Percentiles rank a stretch among this genome's conserved stretches.
These are phyloP conservation scores for Aspergillus sclerotiicarbonarius DNA, from an alignment of 495 filamentous ascomycete genomes.

Conservation along the genomic window DNA sequence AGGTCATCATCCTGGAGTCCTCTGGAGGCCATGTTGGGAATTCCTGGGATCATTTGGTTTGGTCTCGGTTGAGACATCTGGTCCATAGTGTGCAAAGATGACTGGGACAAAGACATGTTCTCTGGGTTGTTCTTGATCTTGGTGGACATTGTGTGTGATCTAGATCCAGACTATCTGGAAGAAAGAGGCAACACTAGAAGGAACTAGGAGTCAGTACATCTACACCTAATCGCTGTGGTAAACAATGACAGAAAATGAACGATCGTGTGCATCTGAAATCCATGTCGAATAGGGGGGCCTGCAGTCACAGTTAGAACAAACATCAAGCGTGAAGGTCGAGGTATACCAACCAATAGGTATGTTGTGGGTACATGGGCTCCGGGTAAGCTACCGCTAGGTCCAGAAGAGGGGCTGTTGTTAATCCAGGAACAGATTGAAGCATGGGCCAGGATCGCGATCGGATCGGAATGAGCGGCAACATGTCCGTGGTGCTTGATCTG, in stretches of 20 bases:
- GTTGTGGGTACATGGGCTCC: neutral
- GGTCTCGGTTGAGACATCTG: slow-evolving; percentile 34
- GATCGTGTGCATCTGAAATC: slow-evolving; percentile 27
- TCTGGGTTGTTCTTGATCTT: slow-evolving; percentile 38
- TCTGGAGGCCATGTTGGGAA: slow-evolving; percentile 43
- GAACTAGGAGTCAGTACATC: slow-evolving; percentile 37
- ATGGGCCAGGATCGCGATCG: neutral
- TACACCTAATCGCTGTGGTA: slow-evolving; percentile 11
- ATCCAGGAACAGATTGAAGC: neutral
- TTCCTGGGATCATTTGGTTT: slow-evolving; percentile 36
- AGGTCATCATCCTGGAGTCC: slow-evolving; percentile 49
- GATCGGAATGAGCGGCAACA: neutral
- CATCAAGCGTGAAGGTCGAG: neutral
- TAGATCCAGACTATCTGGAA: slow-evolving; percentile 18
- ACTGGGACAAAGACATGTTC: slow-evolving; percentile 35
- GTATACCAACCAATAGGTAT: neutral
- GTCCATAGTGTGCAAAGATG: slow-evolving; percentile 32
- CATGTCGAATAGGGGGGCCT: slow-evolving; percentile 17
- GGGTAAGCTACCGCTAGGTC: slow-evolving; percentile 5
- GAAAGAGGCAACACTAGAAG: slow-evolving; percentile 24
- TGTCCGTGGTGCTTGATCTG: neutral
- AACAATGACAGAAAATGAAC: slow-evolving; percentile 17
- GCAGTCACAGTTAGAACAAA: slow-evolving; percentile 12
- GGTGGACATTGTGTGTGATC: slow-evolving; percentile 37
- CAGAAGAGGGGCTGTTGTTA: slow-evolving; percentile 3